These are phyloP conservation scores for Leptographium radiaticola DNA, from an alignment of 2,329 filamentous ascomycete species.

Conservation along the genomic window DNA sequence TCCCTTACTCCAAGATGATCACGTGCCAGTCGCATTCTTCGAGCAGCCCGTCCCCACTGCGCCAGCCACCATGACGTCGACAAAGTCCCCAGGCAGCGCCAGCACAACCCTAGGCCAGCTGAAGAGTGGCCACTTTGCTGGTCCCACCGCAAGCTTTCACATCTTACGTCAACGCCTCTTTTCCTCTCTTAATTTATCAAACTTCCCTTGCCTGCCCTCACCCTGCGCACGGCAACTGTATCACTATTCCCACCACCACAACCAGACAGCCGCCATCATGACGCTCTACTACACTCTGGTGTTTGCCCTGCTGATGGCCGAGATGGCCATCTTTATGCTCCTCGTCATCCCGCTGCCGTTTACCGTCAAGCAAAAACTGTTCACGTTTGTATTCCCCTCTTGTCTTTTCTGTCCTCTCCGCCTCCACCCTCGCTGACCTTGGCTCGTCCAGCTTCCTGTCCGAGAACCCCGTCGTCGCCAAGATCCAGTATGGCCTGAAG, in stretches of 20 bases:
- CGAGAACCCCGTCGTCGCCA: slow-evolving; percentile 70
- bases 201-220: not conserved
- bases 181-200: not conserved
- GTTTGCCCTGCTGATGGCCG: slow-evolving; percentile 67
- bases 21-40: not conserved
- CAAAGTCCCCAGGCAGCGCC: not conserved
- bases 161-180: not conserved
- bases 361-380: slow-evolving; percentile 70
- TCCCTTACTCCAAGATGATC: too few relatives aligned
- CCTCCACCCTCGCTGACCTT: not conserved
- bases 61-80: slow-evolving; percentile 2
- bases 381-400: slow-evolving; percentile 39
- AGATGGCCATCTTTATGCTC: slow-evolving; percentile 72
- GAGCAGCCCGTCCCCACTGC: not conserved
- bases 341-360: slow-evolving; percentile 83
- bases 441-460: slow-evolving; percentile 65
- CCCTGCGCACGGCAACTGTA: not conserved
- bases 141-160: not conserved
- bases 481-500: slow-evolving; percentile 95
- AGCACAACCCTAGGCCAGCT: not conserved
- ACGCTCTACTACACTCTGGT: slow-evolving; percentile 52
- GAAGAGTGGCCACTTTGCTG: not conserved
- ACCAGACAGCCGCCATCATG: slow-evolving; percentile 26
- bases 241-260: not conserved
- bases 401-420: not conserved